Conservation (phyloP, 192 early-diverging fungal species). For the Coemansia sp. region DNA sequence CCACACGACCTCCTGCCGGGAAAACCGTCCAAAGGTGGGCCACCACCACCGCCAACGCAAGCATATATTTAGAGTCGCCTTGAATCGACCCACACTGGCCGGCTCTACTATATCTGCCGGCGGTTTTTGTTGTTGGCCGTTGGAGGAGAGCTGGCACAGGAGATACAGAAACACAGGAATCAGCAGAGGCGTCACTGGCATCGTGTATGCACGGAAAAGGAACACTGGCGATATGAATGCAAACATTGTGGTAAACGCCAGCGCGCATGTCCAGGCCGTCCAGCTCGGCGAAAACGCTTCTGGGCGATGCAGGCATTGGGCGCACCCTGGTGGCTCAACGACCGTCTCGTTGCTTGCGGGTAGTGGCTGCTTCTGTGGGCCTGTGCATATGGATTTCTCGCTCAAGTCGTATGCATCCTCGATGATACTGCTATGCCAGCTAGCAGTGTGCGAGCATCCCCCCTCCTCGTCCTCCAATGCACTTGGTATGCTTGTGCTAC, state of each 20-base stretch:
- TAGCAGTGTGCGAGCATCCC: not conserved
- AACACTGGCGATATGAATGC: conserved; percentile 44
- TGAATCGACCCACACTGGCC: not conserved
- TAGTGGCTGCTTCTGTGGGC: not conserved
- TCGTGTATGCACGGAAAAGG: conserved; percentile 44
- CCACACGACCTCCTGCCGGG: conserved; percentile 46
- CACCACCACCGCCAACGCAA: not conserved
- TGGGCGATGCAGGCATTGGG: not conserved
- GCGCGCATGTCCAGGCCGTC: conserved; percentile 37
- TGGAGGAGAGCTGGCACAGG: conserved; percentile 20
- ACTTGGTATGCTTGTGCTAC: not conserved
- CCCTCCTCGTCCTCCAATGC: not conserved
- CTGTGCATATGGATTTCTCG: not conserved
- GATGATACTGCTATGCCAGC: conserved; percentile 3
- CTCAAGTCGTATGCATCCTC: not conserved
- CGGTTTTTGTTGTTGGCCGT: not conserved
- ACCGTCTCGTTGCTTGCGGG: not conserved
- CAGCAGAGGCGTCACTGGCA: conserved; percentile 43
- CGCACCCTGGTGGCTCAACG: not conserved
- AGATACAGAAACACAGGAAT: conserved; percentile 45
- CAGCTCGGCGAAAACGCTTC: conserved; percentile 25
- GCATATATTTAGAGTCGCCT: not conserved
- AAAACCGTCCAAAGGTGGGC: conserved; percentile 10
- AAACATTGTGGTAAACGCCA: conserved; percentile 30
- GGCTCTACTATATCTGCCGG: not conserved